Evolutionary conservation across 2,329 filamentous ascomycete genomes (phyloP).

Genomic region (Rachicladosporium sp.): DNA sequence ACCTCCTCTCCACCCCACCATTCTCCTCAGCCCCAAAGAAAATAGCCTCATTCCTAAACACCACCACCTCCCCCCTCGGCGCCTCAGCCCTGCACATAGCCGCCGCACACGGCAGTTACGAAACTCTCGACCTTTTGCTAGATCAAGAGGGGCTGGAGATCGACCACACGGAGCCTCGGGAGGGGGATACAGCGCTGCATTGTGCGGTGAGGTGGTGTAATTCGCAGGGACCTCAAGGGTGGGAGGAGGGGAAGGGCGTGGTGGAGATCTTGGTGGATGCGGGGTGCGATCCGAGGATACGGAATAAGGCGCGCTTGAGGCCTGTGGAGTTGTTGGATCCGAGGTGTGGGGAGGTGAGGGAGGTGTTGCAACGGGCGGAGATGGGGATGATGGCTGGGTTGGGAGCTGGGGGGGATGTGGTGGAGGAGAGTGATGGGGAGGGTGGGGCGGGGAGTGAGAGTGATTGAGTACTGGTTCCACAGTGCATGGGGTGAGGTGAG

Average conservation of each 20-base stretch:
- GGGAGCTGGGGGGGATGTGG: slow-evolving; percentile 36
- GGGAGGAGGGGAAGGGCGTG: slow-evolving; percentile 52
- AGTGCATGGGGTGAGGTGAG: neutral
- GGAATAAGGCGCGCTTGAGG: slow-evolving; percentile 63
- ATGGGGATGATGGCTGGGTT: slow-evolving; percentile 39
- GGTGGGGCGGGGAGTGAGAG: slow-evolving; percentile 35
- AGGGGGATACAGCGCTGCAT: slow-evolving; percentile 70
- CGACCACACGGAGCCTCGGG: slow-evolving; percentile 59
- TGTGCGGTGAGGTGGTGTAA: slow-evolving; percentile 68
- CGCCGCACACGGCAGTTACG: slow-evolving; percentile 73
- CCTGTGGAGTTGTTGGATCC: slow-evolving; percentile 64
- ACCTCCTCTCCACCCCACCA: slow-evolving; percentile 48
- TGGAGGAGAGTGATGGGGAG: slow-evolving; percentile 32
- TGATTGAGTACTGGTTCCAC: slow-evolving; percentile 21
- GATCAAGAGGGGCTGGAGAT: slow-evolving; percentile 79
- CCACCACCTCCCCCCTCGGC: slow-evolving; percentile 71
- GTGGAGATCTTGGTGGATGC: slow-evolving; percentile 75
- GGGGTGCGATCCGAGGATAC: slow-evolving; percentile 50
- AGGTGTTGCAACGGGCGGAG: slow-evolving; percentile 58
- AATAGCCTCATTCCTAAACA: slow-evolving; percentile 70
- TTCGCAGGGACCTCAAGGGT: slow-evolving; percentile 49
- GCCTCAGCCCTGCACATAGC: slow-evolving; percentile 85
- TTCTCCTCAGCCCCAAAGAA: slow-evolving; percentile 43
- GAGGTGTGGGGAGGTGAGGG: slow-evolving; percentile 47
- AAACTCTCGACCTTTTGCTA: slow-evolving; percentile 68